Evolutionary conservation across 805 yeast species (phyloP).

Genomic region (Blastobotrys chiropterorum): DNA sequence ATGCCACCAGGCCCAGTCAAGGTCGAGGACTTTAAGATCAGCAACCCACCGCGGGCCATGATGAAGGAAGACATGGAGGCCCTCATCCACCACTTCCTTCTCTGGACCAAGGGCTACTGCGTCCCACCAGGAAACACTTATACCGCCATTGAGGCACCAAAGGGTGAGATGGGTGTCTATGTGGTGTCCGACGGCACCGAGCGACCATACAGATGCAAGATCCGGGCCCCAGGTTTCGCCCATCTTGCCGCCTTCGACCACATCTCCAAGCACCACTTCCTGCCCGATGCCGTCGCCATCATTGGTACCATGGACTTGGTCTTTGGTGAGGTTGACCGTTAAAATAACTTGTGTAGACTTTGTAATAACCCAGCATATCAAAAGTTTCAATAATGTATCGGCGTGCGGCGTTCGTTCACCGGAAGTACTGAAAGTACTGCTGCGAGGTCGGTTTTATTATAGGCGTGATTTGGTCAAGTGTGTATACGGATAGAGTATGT

Average conservation of each 20-base stretch:
- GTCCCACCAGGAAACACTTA: conserved; percentile 91
- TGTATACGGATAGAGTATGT: no score
- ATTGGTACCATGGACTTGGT: conserved; percentile 94
- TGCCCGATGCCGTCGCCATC: conserved; percentile 90
- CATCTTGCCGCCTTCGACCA: conserved; percentile 86
- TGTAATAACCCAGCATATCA: background rate
- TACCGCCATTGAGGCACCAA: conserved; percentile 89
- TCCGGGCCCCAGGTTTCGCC: conserved; percentile 92
- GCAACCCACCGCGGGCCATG: conserved; percentile 71
- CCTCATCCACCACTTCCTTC: conserved; percentile 79
- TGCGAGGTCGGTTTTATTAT: no score
- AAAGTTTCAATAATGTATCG: background rate
- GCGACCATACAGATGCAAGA: conserved; percentile 87
- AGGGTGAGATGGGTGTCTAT: conserved; percentile 91
- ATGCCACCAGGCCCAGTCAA: conserved; percentile 91
- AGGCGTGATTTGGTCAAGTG: no score
- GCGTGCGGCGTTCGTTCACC: no score
- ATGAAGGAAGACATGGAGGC: conserved; percentile 95
- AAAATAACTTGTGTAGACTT: conserved; percentile 16
- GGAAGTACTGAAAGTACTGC: no score
- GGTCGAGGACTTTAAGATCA: conserved; percentile 82
- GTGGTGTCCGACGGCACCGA: conserved; percentile 85
- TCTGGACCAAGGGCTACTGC: conserved; percentile 80
- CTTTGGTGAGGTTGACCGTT: conserved; percentile 92
- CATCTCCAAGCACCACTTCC: conserved; percentile 75